A percentile compares a stretch with the other conserved stretches of the same genome.
These are phyloP conservation scores for Fusarium verrucosum DNA, from an alignment of 2,329 filamentous ascomycete species.

Conservation along the genomic window DNA sequence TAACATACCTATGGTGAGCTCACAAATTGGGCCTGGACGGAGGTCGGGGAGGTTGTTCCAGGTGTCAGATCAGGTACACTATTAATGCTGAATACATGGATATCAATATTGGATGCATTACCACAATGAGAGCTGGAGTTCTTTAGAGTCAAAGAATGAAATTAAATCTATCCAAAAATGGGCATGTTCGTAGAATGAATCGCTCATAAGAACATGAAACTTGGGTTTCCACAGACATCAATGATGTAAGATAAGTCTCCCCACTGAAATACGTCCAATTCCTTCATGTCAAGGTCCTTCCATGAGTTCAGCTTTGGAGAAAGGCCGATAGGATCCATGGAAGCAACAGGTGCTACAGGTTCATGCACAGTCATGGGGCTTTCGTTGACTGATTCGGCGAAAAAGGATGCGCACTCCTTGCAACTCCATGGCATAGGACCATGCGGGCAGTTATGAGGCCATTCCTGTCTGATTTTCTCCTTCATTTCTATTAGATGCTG, in stretches of 20 bases:
- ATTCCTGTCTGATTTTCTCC: background rate
- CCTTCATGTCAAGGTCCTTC: background rate
- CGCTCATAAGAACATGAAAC: slow-evolving; percentile 28
- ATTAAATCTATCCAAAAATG: too few species aligned
- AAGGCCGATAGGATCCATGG: background rate
- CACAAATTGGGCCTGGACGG: too few species aligned
- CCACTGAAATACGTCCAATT: background rate
- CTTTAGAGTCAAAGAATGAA: too few species aligned
- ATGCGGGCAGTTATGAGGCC: background rate
- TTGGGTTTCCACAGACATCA: slow-evolving; percentile 19
- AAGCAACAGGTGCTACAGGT: slow-evolving; percentile 4
- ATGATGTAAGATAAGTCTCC: slow-evolving; percentile 6
- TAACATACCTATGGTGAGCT: too few species aligned
- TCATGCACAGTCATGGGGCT: background rate
- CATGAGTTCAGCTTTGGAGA: background rate
- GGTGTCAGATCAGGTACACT: too few species aligned
- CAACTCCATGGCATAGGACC: slow-evolving; percentile 24
- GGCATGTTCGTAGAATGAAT: too few species aligned
- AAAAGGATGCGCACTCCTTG: background rate
- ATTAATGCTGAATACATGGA: too few species aligned
- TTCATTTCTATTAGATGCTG: background rate
- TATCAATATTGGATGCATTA: too few species aligned
- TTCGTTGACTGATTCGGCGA: background rate
- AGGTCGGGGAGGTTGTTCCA: too few species aligned
- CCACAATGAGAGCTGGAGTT: too few species aligned